Conservation (phyloP, 306 rosid genomes). For the cucumber (Cucumis sativus) region Cucumber_9930_V3 NC_026655.2:29802501-29803000, state of each 20-base stretch:
- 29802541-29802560: neutral
- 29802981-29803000: neutral
- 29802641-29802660: neutral
- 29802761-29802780: neutral
- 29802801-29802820: conserved; percentile 73
- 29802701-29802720: neutral
- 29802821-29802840: conserved; percentile 80
- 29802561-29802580: neutral
- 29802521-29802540: neutral
- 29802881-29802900: conserved; percentile 38
- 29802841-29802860: conserved; percentile 78
- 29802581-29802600: neutral
- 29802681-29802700: neutral
- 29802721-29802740: neutral
- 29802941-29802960: neutral
- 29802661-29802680: neutral
- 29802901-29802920: neutral
- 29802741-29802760: neutral
- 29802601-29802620: too few relatives aligned
- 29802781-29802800: conserved; percentile 56
- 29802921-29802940: neutral
- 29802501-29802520: too few relatives aligned
- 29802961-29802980: neutral
- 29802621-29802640: too few relatives aligned
- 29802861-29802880: conserved; percentile 69